Base-by-base conservation (phyloP, 208 protist species). In the Leishmania lainsoni region DNA sequence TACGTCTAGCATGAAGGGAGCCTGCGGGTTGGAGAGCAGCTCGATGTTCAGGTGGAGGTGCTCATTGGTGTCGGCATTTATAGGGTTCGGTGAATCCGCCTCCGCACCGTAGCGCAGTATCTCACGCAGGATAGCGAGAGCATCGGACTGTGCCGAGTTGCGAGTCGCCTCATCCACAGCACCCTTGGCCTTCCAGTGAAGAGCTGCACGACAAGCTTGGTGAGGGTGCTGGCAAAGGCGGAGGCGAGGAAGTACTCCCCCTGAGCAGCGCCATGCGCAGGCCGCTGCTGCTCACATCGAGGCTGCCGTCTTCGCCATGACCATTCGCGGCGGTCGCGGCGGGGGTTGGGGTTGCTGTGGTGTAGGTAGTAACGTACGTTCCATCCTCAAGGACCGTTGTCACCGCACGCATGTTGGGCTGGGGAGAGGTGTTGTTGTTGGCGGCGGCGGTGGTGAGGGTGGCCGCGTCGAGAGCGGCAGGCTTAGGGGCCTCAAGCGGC, bases 211-310 rank as follows among this genome's bases (percentile, higher is more conserved):
- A 98, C 94, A n/a, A 99, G 91, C 90, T 99, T 99, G 2, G 93
- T 88, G 0, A 99, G 86, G 5, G 98, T 95, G 32, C 86, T 94
- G 42, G 94, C 92, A 16, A 99, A 81, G 5, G 93, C 90, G 14
- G 96, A 66, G 0, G 91, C 97, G 48, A 99, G 84, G 87, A 99
- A 99, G 84, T 98, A 99, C 81, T 99, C 97, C 16, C 98, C 45
- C 86, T 81, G 35, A 87, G 78, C 68, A 99, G 84, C 8, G 89
- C 75, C 59, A 63, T 32, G 3, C 93, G 89, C 81, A 98, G 80
- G 20, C 91, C 91, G 52, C 79, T 83, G 65, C 69, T 78, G 76
- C 51, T 81, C 45, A 76, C 71, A 45, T 78, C 75, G 1, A 69
- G 26, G 70, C 56, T 77, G 72, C 75, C 61, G 68, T 35, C 66